Evolutionary conservation across 1,284 basidiomycete genomes (phyloP), one percentile per base, ranked within the genome.

Genomic region (Coriolopsis trogii): DNA sequence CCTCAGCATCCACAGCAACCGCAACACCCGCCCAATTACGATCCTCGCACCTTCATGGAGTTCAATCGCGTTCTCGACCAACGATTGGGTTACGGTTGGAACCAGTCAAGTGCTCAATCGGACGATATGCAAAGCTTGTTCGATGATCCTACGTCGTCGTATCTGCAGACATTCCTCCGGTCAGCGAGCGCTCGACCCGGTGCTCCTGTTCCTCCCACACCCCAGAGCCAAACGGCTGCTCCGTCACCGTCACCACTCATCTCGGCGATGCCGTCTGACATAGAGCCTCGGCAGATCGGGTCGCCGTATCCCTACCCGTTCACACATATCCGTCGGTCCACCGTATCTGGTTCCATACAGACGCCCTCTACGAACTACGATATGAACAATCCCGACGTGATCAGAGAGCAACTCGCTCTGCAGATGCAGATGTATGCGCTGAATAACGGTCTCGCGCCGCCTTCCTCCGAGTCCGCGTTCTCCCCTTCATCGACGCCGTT

Each of bases 271-370:
- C 71, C 70, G 16, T 69, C 68, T 44, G 67, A 67, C 46, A 51
- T 63, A 60, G 52, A 73, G 68, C 73, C 12, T 66, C 75, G 38
- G 73, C 78, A 26, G 74, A 74, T 70, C 6, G 86, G 87, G 12
- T 90, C 87, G 4, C 87, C 87, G 0, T 89, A 88, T 55, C 87
- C 87, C 0, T 86, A 83, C 64, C 88, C 88, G 0, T 90, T 84
- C 68, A 77, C 78, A 8, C 87, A 90, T 55, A 82, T 89, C 38
- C 81, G 80, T 29, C 79, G 87, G 1, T 61, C 62, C 26, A 77
- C 74, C 26, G 74, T 77, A 30, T 69, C 69, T 6, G 63, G 64
- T 4, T 67, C 71, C 23, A 62, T 66, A 31, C 71, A 72, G 3
- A 76, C 77, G 3, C 72, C 76, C 10, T 76, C 76, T 7, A 70